These are phyloP conservation scores for Seminavis robusta DNA, from an alignment of 108 stramenopile species.

Conservation along the genomic window DNA sequence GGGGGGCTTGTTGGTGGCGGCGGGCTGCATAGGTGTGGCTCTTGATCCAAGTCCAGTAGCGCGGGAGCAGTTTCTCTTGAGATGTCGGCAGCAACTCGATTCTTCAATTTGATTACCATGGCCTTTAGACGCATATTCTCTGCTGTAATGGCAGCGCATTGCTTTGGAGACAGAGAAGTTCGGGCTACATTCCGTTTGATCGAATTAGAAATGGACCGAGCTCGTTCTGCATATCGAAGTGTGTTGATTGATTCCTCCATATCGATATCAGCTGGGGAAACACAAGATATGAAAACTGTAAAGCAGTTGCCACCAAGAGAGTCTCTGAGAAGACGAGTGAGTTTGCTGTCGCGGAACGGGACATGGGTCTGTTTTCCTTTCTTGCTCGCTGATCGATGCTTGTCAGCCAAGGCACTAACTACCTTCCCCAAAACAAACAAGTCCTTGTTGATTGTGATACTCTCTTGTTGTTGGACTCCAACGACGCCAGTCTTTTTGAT, in stretches of 20 bases:
- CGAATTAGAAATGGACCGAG: conserved; percentile 93
- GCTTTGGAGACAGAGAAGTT: no score
- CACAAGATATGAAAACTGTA: conserved; percentile 92
- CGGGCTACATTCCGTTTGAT: conserved; percentile 86
- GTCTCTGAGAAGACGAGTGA: conserved; percentile 83
- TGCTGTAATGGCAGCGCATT: no score
- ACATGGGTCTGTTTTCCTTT: conserved; percentile 42
- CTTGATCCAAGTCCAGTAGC: no score
- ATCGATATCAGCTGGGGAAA: conserved; percentile 92
- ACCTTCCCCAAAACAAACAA: conserved; percentile 90
- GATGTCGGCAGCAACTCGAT: no score
- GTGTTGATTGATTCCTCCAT: conserved; percentile 93
- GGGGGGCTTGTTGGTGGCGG: no score
- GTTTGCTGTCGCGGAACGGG: conserved; percentile 92
- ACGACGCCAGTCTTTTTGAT: conserved; percentile 96
- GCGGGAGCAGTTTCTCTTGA: no score
- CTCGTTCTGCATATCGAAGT: conserved; percentile 92
- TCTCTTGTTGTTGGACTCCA: conserved; percentile 90
- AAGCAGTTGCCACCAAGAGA: conserved; percentile 90
- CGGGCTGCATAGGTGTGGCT: no score
- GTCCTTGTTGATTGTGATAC: conserved; percentile 87
- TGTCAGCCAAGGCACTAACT: conserved; percentile 84
- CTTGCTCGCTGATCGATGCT: conserved; percentile 15
- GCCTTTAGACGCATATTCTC: no score
- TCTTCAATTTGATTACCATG: no score